Percentiles rank a stretch among this genome's conserved stretches.
These are phyloP conservation scores for Globisporangium polare DNA, from an alignment of 352 stramenopile genomes.

Conservation along the genomic window DNA sequence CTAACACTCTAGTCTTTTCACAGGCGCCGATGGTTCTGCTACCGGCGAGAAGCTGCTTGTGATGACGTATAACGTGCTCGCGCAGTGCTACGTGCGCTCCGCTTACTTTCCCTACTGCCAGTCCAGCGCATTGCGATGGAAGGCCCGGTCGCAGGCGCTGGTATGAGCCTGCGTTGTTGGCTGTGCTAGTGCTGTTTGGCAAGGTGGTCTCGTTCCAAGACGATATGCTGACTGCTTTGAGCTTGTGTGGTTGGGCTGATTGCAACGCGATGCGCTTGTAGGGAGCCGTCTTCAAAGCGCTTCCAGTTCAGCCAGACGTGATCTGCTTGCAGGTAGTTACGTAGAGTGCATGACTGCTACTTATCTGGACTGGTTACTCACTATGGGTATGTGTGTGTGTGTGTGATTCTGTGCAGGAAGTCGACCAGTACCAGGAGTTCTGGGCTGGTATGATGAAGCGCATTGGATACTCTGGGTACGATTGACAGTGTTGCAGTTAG, in stretches of 20 bases:
- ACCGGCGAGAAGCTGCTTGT: conserved; percentile 42
- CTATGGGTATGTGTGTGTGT: background rate
- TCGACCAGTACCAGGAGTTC: conserved; percentile 73
- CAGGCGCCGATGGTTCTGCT: background rate
- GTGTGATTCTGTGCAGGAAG: conserved; percentile 43
- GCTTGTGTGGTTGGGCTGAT: background rate
- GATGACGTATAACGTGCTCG: conserved; percentile 89
- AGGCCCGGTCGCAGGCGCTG: conserved; percentile 61
- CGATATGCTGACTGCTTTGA: background rate
- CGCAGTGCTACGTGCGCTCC: conserved; percentile 77
- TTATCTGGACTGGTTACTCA: background rate
- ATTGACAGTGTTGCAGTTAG: background rate
- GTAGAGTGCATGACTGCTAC: background rate
- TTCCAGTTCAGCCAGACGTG: conserved; percentile 64
- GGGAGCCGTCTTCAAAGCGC: conserved; percentile 47
- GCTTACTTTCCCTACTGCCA: conserved; percentile 81
- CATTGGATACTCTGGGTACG: conserved; percentile 63
- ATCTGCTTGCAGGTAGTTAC: conserved; percentile 67
- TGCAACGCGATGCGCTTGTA: conserved; percentile 12
- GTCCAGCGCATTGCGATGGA: conserved; percentile 56
- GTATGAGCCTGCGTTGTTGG: conserved; percentile 20
- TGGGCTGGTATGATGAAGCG: conserved; percentile 54
- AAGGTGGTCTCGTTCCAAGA: background rate
- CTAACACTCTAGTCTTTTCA: background rate
- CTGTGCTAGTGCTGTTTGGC: no score